phyloP scores from a whole-genome alignment of 176 grass and related monocot genomes.

The Phragmites australis region DNA sequence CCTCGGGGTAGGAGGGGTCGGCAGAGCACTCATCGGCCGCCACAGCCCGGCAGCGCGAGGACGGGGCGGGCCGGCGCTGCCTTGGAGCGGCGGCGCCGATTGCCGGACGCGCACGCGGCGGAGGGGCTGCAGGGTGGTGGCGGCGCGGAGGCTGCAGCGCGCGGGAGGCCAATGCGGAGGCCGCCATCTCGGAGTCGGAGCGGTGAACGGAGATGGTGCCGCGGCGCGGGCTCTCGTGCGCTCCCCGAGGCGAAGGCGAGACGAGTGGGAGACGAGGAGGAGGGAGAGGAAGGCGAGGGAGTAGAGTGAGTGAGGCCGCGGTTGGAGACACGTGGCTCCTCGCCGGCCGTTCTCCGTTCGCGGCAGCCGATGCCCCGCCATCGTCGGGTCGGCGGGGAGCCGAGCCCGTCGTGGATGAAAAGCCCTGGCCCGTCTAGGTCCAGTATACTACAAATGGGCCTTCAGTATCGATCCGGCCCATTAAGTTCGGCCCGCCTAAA shows the following conservation, averaged over 20 bases:
- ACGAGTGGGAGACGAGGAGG: neutral
- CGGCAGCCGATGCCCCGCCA: conserved; percentile 14
- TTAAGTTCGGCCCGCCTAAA: too few species aligned
- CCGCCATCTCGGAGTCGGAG: conserved; percentile 31
- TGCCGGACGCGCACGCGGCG: neutral
- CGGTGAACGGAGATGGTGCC: neutral
- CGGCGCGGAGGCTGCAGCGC: conserved; percentile 26
- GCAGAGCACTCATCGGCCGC: conserved; percentile 36
- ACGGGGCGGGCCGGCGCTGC: neutral
- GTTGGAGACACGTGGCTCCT: conserved; percentile 36
- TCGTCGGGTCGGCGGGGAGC: neutral
- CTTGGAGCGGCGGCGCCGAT: neutral
- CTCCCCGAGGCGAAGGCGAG: neutral
- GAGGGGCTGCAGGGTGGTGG: neutral
- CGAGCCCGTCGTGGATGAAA: neutral
- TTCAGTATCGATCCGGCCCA: neutral
- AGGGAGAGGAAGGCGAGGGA: neutral
- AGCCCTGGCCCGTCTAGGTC: neutral
- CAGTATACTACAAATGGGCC: neutral
- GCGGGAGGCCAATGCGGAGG: conserved; percentile 36
- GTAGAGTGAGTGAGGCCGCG: conserved; percentile 1
- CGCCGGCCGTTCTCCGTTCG: conserved; percentile 14
- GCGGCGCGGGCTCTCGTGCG: neutral
- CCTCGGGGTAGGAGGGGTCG: conserved; percentile 35
- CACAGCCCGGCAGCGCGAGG: conserved; percentile 34